Conservation (phyloP, 345 rosid species). For the Citrus medica region DNA sequence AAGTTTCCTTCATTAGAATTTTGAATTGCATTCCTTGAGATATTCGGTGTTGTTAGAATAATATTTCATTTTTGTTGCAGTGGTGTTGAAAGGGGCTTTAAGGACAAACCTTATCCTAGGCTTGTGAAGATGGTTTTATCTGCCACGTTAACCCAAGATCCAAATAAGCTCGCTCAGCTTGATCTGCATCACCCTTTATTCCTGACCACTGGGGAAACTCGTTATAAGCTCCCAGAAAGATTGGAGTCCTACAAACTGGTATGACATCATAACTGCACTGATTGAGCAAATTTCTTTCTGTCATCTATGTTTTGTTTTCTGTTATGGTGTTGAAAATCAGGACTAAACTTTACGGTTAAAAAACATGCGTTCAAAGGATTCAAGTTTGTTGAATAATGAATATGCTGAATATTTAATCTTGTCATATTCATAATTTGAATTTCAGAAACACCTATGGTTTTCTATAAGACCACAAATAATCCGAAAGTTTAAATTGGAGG, state of each 20-base stretch:
- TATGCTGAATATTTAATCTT: not conserved
- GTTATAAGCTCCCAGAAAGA: conserved; percentile 78
- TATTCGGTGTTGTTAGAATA: not conserved
- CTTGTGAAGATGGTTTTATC: conserved; percentile 87
- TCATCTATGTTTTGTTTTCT: not conserved
- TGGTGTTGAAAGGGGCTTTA: conserved; percentile 81
- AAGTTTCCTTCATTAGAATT: not conserved
- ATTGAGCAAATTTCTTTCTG: not conserved
- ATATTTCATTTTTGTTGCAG: conserved; percentile 36
- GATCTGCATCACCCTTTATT: conserved; percentile 90
- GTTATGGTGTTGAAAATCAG: not conserved
- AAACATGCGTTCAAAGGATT: not conserved
- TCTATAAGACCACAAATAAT: not conserved
- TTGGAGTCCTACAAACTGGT: conserved; percentile 86
- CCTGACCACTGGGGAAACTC: conserved; percentile 69
- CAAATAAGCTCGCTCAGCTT: conserved; percentile 94
- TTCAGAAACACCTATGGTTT: not conserved
- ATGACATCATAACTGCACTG: conserved; percentile 18
- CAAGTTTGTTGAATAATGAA: not conserved
- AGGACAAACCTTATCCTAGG: conserved; percentile 74
- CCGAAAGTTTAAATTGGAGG: not conserved
- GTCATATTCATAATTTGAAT: not conserved
- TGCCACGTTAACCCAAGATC: conserved; percentile 94
- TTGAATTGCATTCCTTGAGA: not conserved
- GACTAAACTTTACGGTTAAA: not conserved